These are phyloP conservation scores for Aspergillus incahuasiensis DNA, from an alignment of 495 filamentous ascomycete species.

Conservation along the genomic window DNA sequence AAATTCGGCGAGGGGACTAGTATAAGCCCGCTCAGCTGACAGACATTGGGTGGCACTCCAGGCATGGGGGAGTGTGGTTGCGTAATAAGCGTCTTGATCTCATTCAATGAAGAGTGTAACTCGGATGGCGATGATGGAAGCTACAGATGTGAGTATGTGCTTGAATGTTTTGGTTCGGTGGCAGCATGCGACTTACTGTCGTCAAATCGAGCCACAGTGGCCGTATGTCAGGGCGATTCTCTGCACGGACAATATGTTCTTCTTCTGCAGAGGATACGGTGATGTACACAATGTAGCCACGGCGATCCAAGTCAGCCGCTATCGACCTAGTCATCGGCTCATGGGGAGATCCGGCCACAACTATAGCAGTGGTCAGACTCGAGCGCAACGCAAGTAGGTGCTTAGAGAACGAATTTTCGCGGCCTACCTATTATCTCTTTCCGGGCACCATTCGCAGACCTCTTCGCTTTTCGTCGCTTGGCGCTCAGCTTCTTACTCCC, in stretches of 20 bases:
- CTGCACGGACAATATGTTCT: slow-evolving; percentile 69
- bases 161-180: no score
- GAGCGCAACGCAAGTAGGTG: not conserved
- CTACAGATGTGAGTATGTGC: slow-evolving; percentile 33
- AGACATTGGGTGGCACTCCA: slow-evolving; percentile 65
- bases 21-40: slow-evolving; percentile 72
- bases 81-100: slow-evolving; percentile 54
- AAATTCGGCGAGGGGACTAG: slow-evolving; percentile 60
- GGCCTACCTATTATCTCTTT: slow-evolving; percentile 72
- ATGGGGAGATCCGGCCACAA: slow-evolving; percentile 76
- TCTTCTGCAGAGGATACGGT: slow-evolving; percentile 76
- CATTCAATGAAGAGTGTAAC: slow-evolving; percentile 49
- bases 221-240: slow-evolving; percentile 73
- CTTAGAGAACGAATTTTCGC: not conserved
- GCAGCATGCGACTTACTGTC: slow-evolving; percentile 22
- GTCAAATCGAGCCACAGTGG: slow-evolving; percentile 79
- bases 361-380: slow-evolving; percentile 29
- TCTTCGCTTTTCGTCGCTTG: slow-evolving; percentile 68
- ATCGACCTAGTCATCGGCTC: slow-evolving; percentile 78
- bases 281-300: slow-evolving; percentile 91
- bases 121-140: slow-evolving; percentile 53
- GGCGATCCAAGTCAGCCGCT: slow-evolving; percentile 77
- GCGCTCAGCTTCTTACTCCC: slow-evolving; percentile 53
- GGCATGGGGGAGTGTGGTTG: slow-evolving; percentile 67
- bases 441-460: slow-evolving; percentile 76